These are phyloP conservation scores for Debaryomyces fabryi DNA, from an alignment of 1,139 yeast genomes.

Conservation along the genomic window DNA sequence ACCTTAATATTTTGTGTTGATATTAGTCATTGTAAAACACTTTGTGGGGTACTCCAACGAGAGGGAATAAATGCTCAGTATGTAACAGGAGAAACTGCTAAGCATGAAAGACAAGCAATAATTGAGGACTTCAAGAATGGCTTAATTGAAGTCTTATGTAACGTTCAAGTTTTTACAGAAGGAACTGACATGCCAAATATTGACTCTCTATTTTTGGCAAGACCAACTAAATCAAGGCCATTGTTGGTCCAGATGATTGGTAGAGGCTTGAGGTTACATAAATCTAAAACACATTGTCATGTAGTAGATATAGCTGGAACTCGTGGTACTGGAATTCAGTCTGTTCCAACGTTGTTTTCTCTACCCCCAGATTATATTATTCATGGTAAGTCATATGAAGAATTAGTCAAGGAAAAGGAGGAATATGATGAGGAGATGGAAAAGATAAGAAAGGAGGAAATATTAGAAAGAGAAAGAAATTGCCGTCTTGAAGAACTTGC, in stretches of 20 bases:
- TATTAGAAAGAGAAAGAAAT: conserved; percentile 19
- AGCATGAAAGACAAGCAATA: conserved; percentile 52
- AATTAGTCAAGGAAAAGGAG: conserved; percentile 30
- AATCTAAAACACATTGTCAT: conserved; percentile 67
- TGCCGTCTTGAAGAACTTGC: conserved; percentile 21
- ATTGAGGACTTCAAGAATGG: conserved; percentile 65
- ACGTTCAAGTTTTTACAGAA: conserved; percentile 90
- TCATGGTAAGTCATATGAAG: conserved; percentile 33
- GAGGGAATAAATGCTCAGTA: conserved; percentile 72
- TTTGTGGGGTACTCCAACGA: conserved; percentile 56
- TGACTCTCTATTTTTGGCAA: conserved; percentile 74
- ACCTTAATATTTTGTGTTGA: conserved; percentile 81
- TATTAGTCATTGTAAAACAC: conserved; percentile 61
- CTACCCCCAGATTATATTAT: conserved; percentile 34
- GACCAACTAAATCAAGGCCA: conserved; percentile 80
- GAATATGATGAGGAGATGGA: conserved; percentile 17
- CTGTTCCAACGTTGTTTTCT: conserved; percentile 62
- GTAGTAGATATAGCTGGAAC: conserved; percentile 78
- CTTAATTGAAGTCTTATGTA: conserved; percentile 70
- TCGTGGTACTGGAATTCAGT: conserved; percentile 56
- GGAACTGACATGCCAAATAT: conserved; percentile 95
- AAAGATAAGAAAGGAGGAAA: conserved; percentile 17
- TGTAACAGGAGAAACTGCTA: conserved; percentile 69
- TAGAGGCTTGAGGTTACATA: conserved; percentile 72
- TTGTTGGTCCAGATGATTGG: conserved; percentile 89